Evolutionary conservation across 1,139 yeast species (phyloP).

Genomic region (Taphrina populina): DNA sequence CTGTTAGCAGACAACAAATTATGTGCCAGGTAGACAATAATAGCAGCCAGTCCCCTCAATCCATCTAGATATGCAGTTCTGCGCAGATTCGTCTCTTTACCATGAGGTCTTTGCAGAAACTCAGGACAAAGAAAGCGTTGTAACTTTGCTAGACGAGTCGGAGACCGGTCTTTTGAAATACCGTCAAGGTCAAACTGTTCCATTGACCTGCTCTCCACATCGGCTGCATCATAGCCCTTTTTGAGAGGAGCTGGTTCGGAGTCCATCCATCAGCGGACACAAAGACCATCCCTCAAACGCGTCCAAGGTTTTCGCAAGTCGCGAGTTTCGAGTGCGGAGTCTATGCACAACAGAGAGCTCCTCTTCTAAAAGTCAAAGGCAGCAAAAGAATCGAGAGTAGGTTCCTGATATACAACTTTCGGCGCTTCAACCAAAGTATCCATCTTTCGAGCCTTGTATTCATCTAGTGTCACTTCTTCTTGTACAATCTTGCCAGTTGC

Average conservation of each 20-base stretch:
- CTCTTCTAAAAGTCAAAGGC: constrained; percentile 25
- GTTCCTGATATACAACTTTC: constrained; percentile 22
- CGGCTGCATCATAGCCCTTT: constrained; percentile 1
- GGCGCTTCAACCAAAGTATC: constrained; percentile 22
- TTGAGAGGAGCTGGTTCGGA: background rate
- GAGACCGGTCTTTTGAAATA: background rate
- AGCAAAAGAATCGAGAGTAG: constrained; percentile 32
- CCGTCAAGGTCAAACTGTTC: background rate
- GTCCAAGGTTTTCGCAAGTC: background rate
- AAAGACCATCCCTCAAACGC: background rate
- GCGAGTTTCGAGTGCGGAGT: background rate
- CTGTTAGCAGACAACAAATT: constrained; percentile 21
- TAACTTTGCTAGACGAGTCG: background rate
- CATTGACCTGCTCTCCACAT: background rate
- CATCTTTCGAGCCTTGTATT: constrained; percentile 12
- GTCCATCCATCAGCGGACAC: background rate
- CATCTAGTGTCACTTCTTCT: constrained; percentile 13
- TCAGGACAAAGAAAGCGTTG: constrained; percentile 1
- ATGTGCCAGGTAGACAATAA: constrained; percentile 24
- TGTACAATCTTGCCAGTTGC: background rate
- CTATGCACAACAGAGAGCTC: constrained; percentile 2
- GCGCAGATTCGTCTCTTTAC: background rate
- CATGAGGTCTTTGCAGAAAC: background rate
- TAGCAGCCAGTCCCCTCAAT: constrained; percentile 27
- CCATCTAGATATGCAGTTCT: constrained; percentile 27